Base-by-base conservation (phyloP, 495 filamentous ascomycete genomes). In the Penicillium bovifimosum region DNA sequence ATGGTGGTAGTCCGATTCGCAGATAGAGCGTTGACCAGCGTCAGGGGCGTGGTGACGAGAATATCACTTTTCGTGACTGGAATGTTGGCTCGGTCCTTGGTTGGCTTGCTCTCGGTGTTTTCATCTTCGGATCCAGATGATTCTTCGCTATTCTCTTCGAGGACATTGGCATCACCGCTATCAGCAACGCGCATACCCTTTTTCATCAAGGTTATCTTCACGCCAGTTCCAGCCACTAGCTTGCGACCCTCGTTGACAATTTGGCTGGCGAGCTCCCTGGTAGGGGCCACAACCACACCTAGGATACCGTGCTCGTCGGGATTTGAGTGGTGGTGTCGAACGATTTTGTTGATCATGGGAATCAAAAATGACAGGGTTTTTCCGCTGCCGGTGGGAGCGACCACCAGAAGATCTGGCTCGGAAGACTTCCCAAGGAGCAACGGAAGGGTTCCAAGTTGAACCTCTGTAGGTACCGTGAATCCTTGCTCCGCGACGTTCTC, bases 311-410 rank as follows among this genome's bases (percentile, higher is more conserved):
- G 80, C 44, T 75, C 66, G 6, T 70, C 66, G 26, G 64, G 47
- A 38, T 76, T 69, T 43, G 70, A 58, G 72, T 72, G 71, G 47
- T 75, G 73, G 49, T 74, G 67, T 39, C 71, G 72, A 27, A 92
- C 72, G 40, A 92, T 80, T 41, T 79, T 76, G 62, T 96, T 85
- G 43, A 97, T 77, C 14, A 90, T 76, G 0, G 91, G 90, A 24
- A 99, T 86, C 63, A 97, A 67, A 61, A 96, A 99, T 3, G 89
- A 87, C 48, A 97, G 67, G 0, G 93, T 97, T 73, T 99, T 99
- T n/a, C 93, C 93, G 62, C 91, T 96, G 16, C 93, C 93, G 3
- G 93, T 99, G 3, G 95, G 95, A 11, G 93, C 93, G 31, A 96
- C 84, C 3, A 86, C 85, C 31, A 98, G 61, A 28, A 98, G 80